These are phyloP conservation scores for Xylariales sp. DNA, from an alignment of 2,329 filamentous ascomycete genomes.

Conservation along the genomic window DNA sequence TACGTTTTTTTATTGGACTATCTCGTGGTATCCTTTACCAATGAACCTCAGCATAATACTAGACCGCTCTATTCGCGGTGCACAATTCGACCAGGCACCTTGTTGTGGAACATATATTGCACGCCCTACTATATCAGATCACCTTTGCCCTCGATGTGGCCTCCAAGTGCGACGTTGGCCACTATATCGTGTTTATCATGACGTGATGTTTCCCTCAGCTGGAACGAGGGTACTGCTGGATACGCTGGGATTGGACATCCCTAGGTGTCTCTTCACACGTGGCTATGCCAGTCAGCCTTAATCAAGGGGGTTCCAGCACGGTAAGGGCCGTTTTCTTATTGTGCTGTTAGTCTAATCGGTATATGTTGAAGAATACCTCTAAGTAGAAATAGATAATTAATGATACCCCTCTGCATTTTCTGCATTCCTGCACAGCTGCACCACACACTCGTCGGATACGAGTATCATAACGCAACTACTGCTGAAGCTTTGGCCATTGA, in stretches of 20 bases:
- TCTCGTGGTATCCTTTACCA: slow-evolving; percentile 4
- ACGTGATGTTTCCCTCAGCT: neutral
- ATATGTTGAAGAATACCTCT: neutral
- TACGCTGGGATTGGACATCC: neutral
- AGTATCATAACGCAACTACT: neutral
- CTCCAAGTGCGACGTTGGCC: neutral
- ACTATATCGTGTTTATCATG: neutral
- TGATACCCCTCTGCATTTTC: slow-evolving; percentile 28
- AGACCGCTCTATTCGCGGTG: neutral
- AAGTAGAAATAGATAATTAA: slow-evolving; percentile 27
- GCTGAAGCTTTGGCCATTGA: neutral
- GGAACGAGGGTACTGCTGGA: neutral
- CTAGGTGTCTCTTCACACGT: neutral
- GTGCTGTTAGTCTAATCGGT: neutral
- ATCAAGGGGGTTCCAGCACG: slow-evolving; percentile 4
- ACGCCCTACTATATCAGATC: neutral
- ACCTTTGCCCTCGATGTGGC: neutral
- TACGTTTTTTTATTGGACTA: neutral
- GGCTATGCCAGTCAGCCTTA: slow-evolving; percentile 7
- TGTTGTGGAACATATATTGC: neutral
- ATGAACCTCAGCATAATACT: slow-evolving; percentile 1
- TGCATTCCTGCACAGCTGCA: neutral
- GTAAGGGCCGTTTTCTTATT: neutral
- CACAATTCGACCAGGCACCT: neutral
- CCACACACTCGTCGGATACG: neutral